These are phyloP conservation scores for Leccinum truebloodii DNA, from an alignment of 768 basidiomycete species.

Conservation along the genomic window DNA sequence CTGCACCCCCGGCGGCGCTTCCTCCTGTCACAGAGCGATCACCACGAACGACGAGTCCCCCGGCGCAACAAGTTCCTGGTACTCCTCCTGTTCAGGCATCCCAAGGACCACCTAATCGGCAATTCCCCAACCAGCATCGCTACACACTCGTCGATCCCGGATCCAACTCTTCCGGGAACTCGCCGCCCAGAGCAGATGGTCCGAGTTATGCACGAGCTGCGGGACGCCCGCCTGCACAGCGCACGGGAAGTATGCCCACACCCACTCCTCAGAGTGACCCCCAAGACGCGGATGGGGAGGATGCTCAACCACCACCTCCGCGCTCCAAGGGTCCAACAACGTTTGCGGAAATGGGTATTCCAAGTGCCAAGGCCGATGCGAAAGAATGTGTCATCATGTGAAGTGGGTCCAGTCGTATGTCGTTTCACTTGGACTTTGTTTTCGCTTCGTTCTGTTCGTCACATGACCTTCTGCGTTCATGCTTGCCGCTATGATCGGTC, in stretches of 20 bases:
- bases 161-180: constrained; percentile 9
- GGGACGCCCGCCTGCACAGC: constrained; percentile 36
- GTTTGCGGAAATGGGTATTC: constrained; percentile 94
- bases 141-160: constrained; percentile 51
- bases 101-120: constrained; percentile 15
- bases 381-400: constrained; percentile 91
- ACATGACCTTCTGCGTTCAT: neutral
- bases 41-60: constrained; percentile 4
- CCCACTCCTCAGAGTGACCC: constrained; percentile 14
- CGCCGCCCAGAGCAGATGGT: constrained; percentile 21
- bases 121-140: constrained; percentile 41
- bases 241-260: constrained; percentile 21
- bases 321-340: constrained; percentile 58
- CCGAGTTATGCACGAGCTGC: constrained; percentile 31
- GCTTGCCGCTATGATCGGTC: neutral
- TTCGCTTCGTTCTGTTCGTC: neutral
- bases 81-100: constrained; percentile 1
- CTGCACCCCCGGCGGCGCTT: constrained; percentile 6
- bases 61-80: neutral
- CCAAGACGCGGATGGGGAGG: neutral
- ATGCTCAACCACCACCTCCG: constrained; percentile 8
- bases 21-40: constrained; percentile 19
- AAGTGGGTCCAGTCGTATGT: constrained; percentile 18
- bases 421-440: neutral
- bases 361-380: constrained; percentile 72